phyloP scores from a whole-genome alignment of 202 grass and related monocot genomes.

The Saccharum hybrid region DNA sequence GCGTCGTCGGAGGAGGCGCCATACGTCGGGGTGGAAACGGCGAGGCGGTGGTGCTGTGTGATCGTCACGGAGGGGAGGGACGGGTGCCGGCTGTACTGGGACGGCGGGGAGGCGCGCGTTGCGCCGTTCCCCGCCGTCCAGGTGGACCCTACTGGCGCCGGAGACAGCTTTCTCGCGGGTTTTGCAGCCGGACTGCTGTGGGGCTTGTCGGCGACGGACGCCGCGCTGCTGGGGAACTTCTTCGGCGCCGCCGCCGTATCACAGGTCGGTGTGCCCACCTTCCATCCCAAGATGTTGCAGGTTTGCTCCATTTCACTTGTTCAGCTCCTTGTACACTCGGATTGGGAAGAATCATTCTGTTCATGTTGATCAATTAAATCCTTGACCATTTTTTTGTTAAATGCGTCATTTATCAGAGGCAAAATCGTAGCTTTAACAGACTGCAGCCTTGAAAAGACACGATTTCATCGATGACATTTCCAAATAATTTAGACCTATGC shows the following conservation, averaged over 20 bases:
- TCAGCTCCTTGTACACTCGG: not conserved
- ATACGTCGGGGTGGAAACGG: constrained; percentile 69
- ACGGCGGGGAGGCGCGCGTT: constrained; percentile 64
- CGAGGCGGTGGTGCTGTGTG: constrained; percentile 71
- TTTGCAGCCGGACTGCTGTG: constrained; percentile 76
- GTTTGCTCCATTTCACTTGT: constrained; percentile 42
- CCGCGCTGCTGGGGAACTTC: constrained; percentile 86
- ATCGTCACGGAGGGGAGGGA: constrained; percentile 92
- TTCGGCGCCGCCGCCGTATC: constrained; percentile 77
- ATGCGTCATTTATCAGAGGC: too few species aligned
- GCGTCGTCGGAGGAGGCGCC: constrained; percentile 90
- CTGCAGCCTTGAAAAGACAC: not conserved
- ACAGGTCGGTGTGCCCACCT: constrained; percentile 78
- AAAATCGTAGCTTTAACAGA: too few species aligned
- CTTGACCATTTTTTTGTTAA: not conserved
- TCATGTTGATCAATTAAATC: not conserved
- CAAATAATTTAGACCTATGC: not conserved
- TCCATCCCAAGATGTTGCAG: constrained; percentile 81
- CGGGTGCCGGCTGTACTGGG: constrained; percentile 76
- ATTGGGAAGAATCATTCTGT: constrained; percentile 6
- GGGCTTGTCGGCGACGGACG: constrained; percentile 74
- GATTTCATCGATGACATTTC: not conserved
- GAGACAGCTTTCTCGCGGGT: constrained; percentile 89
- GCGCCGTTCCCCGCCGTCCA: constrained; percentile 67
- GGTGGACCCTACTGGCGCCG: constrained; percentile 91